Conservation (phyloP, 192 early-diverging fungal genomes). For the Umbelopsis ramanniana region DNA sequence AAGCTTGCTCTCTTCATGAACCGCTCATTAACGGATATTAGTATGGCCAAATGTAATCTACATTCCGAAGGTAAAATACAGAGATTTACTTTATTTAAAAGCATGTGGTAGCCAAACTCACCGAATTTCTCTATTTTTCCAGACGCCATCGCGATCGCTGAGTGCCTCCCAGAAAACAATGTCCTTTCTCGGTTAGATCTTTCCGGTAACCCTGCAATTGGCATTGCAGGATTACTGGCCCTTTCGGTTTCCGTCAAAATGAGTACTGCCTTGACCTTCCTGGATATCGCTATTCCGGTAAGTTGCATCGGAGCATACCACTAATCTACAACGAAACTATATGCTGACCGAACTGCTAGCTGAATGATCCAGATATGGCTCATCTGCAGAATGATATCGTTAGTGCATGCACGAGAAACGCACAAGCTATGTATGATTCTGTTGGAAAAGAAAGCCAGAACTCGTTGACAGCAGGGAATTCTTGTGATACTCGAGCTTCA, state of each 20-base stretch:
- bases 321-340: neutral
- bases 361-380: constrained; percentile 33
- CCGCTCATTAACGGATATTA: constrained; percentile 63
- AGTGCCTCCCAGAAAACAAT: constrained; percentile 77
- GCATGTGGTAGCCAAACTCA: neutral
- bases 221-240: constrained; percentile 81
- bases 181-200: constrained; percentile 74
- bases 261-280: constrained; percentile 71
- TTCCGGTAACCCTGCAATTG: constrained; percentile 74
- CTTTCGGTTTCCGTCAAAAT: constrained; percentile 81
- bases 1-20: constrained; percentile 57
- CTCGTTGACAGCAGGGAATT: neutral
- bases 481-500: constrained; percentile 5
- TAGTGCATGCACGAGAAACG: constrained; percentile 37
- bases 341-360: constrained; percentile 11
- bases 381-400: constrained; percentile 34
- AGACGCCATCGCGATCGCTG: constrained; percentile 79
- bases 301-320: neutral
- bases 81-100: neutral
- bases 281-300: constrained; percentile 70
- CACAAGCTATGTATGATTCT: constrained; percentile 18
- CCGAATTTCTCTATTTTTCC: neutral
- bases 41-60: constrained; percentile 64
- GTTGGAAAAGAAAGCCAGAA: neutral
- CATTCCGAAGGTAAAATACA: constrained; percentile 60